Base-by-base conservation (phyloP, 495 filamentous ascomycete genomes). In the Tuber brumale region DNA sequence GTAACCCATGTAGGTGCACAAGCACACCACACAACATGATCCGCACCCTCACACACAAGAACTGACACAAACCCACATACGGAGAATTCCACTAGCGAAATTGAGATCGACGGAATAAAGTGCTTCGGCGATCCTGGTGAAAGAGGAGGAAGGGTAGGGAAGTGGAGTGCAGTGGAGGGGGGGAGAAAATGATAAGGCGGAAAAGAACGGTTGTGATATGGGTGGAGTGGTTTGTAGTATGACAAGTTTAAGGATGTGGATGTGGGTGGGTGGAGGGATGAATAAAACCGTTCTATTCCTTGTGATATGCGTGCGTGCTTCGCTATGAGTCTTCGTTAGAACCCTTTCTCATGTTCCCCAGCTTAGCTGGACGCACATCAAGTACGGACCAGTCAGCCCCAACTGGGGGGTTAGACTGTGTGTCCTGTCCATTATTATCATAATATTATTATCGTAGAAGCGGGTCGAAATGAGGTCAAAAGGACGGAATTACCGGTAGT, bases 91-190 rank as follows among this genome's bases (percentile, higher is more conserved):
- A 75, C 78, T 72, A 73, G 76, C 73, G 78, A 79, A 80, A 76
- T 80, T 76, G 76, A 79, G 78, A 80, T 80, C 76, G 78, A 80
- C 76, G 77, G 78, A 48, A 80, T 80, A 79, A 75, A 79, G 76
- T 79, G 69, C 57, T 78, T 66, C 73, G 79, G 71, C 61, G 72
- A 79, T 73, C 78, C 78, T 70, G 70, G 78, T 73, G 78, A 70
- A 48, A 73, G 78, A n/a, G 72, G 73, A 73, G 75, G 75, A 79
- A 57, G 51, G 51, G 51, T 57, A 70, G 78, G 78, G 76, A 61
- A 48, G 78, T 78, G 70, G 70, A 73, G 76, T 72, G 75, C 75
- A 70, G 78, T 72, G 78, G 70, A 43, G 78, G 78, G 72, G 72
- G 75, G 73, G 75, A 79, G 45, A 66, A 76, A 71, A 76, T 69